Base-by-base conservation (phyloP, 2,329 filamentous ascomycete species). In the Plenodomus biglobosus region DNA sequence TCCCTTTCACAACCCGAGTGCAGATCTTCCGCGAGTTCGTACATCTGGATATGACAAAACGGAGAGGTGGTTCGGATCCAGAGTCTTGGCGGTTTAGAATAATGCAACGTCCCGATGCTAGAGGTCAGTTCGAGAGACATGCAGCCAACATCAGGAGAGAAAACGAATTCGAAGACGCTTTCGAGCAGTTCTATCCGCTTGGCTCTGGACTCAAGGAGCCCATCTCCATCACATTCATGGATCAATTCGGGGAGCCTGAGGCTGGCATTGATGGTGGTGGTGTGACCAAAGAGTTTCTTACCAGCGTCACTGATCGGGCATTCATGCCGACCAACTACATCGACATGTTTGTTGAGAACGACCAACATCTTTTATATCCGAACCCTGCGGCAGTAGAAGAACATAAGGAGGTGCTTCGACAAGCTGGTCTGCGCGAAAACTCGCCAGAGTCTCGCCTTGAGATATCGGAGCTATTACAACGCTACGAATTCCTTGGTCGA, bases 221-320 rank as follows among this genome's bases (percentile, higher is more conserved):
- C 0, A 96, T 99, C 30, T 90, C 95, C 65, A 97, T 99, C 63
- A 94, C 90, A 0, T 99, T 99, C 69, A 85, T 96, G 37, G 94
- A 99, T 67, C 83, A 91, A 50, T 99, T 95, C 59, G 88, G 88
- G 52, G 83, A 86, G 1, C 80, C 84, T 7, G 94, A 99, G 73
- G 92, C 92, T 11, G 94, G 94, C 8, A 97, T 99, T 46, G 94
- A 99, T 66, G 94, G 94, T 0, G 94, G 94, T 8, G 94, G 94
- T 53, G 94, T 99, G 8, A 96, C 92, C 1, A 99, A 99, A 62
- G 94, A 99, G 64, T 99, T 99, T 53, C 78, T 99, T 11, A 96
- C 86, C 1, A 94, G 88, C 53, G 84, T 96, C 40, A 95, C 90
- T 1, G 85, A 81, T 17, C 88, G 96, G 69, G 91, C 91, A 0